These are phyloP conservation scores for Pisolithus marmoratus DNA, from an alignment of 768 basidiomycete species.

Conservation along the genomic window DNA sequence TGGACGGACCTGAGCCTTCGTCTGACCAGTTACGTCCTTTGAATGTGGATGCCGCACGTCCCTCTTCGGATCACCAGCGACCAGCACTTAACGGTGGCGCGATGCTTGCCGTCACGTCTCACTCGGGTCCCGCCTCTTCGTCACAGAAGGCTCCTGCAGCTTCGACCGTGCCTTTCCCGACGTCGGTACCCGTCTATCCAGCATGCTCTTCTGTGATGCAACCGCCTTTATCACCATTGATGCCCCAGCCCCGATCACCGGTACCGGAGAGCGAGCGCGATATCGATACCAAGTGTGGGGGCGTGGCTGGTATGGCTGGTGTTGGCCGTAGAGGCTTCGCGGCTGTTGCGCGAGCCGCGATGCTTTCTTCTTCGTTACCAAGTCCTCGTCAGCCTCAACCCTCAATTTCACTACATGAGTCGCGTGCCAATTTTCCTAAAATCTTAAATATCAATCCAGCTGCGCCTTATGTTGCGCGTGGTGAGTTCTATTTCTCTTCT, in stretches of 20 bases:
- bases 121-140: background rate
- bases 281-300: constrained; percentile 68
- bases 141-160: constrained; percentile 6
- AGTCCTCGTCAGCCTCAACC: constrained; percentile 1
- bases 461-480: constrained; percentile 26
- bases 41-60: constrained; percentile 8
- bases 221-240: constrained; percentile 12
- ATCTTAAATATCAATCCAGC: constrained; percentile 42
- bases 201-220: constrained; percentile 7
- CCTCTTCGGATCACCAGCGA: constrained; percentile 11
- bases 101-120: background rate
- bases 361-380: constrained; percentile 31
- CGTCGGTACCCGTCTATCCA: constrained; percentile 4
- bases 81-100: constrained; percentile 1
- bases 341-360: constrained; percentile 64
- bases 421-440: constrained; percentile 34
- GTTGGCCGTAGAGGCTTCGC: constrained; percentile 81
- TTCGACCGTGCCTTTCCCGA: constrained; percentile 8
- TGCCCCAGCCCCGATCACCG: constrained; percentile 7
- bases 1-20: constrained; percentile 12
- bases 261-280: constrained; percentile 22
- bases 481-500: constrained; percentile 11
- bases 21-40: constrained; percentile 14
- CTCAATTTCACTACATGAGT: constrained; percentile 4
- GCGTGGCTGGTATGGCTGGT: constrained; percentile 85